A percentile compares a stretch with the other conserved stretches of the same genome.
phyloP scores from a whole-genome alignment of 164 flowering plant genomes.

The Liriodendron chinense region DNA sequence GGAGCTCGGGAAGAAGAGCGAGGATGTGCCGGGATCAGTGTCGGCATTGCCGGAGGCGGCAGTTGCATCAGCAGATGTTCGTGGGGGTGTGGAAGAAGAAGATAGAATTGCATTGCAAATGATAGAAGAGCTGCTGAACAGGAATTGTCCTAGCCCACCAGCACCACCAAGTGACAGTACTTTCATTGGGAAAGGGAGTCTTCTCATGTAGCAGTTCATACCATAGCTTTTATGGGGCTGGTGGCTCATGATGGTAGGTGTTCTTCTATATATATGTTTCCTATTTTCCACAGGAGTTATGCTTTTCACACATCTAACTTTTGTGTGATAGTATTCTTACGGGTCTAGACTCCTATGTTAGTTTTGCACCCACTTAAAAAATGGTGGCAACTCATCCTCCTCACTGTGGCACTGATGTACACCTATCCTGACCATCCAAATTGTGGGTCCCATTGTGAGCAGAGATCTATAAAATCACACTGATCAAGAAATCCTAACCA shows the following conservation, averaged over 20 bases:
- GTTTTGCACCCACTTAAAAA: background rate
- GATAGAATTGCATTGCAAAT: conserved; percentile 62
- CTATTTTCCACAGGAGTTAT: background rate
- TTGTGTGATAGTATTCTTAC: background rate
- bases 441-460: background rate
- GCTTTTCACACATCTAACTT: background rate
- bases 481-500: too few species aligned
- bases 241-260: background rate
- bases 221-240: background rate
- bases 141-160: conserved; percentile 31
- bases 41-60: background rate
- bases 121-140: conserved; percentile 61
- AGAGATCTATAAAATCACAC: too few species aligned
- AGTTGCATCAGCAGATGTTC: background rate
- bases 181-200: conserved; percentile 9
- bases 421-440: background rate
- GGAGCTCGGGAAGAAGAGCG: conserved; percentile 43
- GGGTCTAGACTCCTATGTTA: background rate
- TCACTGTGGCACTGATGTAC: background rate
- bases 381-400: background rate
- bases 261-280: background rate
- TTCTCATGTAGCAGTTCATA: background rate
- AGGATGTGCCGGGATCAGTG: background rate
- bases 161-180: background rate
- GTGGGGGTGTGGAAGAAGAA: conserved; percentile 16